These are phyloP conservation scores for Macrophomina pseudophaseolina DNA, from an alignment of 2,329 filamentous ascomycete species.

Conservation along the genomic window DNA sequence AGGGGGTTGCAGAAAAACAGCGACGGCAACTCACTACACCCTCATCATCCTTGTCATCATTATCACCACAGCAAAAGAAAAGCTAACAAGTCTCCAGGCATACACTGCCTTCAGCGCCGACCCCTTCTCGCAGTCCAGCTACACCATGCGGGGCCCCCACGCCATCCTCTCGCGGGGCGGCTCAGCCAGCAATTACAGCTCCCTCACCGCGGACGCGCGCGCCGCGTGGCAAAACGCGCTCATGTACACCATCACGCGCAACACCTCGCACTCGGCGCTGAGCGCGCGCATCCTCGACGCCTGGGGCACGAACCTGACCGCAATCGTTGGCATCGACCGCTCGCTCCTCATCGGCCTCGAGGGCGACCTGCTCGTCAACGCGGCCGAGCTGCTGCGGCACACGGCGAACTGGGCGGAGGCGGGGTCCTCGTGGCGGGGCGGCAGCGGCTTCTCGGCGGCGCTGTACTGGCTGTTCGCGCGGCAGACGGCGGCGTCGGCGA, in stretches of 20 bases:
- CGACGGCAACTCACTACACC: too few relatives aligned
- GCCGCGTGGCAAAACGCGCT: slow-evolving; percentile 50
- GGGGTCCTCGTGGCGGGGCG: slow-evolving; percentile 43
- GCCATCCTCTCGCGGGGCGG: slow-evolving; percentile 40
- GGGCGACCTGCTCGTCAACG: slow-evolving; percentile 49
- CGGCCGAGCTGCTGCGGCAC: slow-evolving; percentile 53
- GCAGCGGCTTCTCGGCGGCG: slow-evolving; percentile 46
- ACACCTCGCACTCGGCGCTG: slow-evolving; percentile 43
- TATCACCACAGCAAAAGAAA: too few relatives aligned
- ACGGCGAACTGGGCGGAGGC: slow-evolving; percentile 48
- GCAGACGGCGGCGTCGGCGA: slow-evolving; percentile 44
- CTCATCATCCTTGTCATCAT: too few relatives aligned
- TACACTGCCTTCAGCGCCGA: slow-evolving; percentile 25
- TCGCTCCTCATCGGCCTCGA: slow-evolving; percentile 48
- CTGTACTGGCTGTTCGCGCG: slow-evolving; percentile 51
- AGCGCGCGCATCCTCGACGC: slow-evolving; percentile 46
- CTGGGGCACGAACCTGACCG: slow-evolving; percentile 42
- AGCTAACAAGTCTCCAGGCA: neutral
- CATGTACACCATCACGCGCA: slow-evolving; percentile 51
- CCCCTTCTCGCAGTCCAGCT: slow-evolving; percentile 27
- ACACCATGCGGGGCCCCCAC: slow-evolving; percentile 41
- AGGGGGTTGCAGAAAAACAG: too few relatives aligned
- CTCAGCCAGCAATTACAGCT: slow-evolving; percentile 43
- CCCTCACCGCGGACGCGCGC: slow-evolving; percentile 44
- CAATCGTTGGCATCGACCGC: slow-evolving; percentile 42